A percentile compares a stretch with the other conserved stretches of the same genome.
Conservation (phyloP, 2,329 filamentous ascomycete genomes). For the Fusarium sulawesiense region DNA sequence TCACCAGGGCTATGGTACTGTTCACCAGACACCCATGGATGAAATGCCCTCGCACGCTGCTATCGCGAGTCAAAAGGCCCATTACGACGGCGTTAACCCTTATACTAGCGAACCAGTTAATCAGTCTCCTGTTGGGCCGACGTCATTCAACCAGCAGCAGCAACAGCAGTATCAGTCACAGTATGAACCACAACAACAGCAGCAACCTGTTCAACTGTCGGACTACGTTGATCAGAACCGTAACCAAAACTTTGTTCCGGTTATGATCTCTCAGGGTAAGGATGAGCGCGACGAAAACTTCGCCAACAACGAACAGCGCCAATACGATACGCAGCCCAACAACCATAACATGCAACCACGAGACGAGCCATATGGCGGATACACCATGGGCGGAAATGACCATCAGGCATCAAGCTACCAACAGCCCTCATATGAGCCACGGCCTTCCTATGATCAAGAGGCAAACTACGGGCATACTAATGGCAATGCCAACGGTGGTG, state of each 20-base stretch:
- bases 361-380: slow-evolving; percentile 14
- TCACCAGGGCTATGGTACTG: slow-evolving; percentile 58
- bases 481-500: slow-evolving; percentile 20
- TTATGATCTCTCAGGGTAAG: slow-evolving; percentile 35
- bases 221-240: slow-evolving; percentile 32
- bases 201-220: slow-evolving; percentile 29
- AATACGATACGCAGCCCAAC: slow-evolving; percentile 15
- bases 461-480: slow-evolving; percentile 22
- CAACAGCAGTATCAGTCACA: slow-evolving; percentile 15
- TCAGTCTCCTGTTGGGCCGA: slow-evolving; percentile 25
- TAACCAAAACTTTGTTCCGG: slow-evolving; percentile 35
- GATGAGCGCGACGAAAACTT: slow-evolving; percentile 18
- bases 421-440: slow-evolving; percentile 22
- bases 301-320: slow-evolving; percentile 11
- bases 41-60: slow-evolving; percentile 63
- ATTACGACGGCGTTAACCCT: slow-evolving; percentile 67
- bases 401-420: slow-evolving; percentile 13
- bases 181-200: slow-evolving; percentile 20
- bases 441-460: slow-evolving; percentile 21
- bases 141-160: slow-evolving; percentile 28
- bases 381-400: slow-evolving; percentile 8
- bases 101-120: slow-evolving; percentile 62
- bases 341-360: slow-evolving; percentile 21
- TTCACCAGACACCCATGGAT: slow-evolving; percentile 58
- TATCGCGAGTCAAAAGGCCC: slow-evolving; percentile 62